Evolutionary conservation across 352 stramenopile genomes (phyloP), one percentile per base, ranked within the genome.

Genomic region (Phytopythium chamaehyphon): DNA sequence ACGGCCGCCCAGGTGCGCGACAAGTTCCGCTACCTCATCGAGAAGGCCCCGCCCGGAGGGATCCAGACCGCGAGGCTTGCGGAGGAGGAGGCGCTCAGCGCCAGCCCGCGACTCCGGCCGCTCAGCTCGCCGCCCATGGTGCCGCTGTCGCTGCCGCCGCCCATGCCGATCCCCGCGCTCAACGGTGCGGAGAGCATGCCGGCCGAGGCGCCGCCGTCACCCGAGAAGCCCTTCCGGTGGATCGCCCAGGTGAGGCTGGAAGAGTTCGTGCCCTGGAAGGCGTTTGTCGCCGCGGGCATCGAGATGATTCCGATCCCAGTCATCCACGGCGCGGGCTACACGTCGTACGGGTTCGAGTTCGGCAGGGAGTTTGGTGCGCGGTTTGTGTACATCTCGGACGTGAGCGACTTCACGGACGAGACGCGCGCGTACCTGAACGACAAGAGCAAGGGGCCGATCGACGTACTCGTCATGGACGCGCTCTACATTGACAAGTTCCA

Each of bases 311-410:
- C 86, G 7, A 83, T 96, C 36, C 83, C 86, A 1, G 83, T 96
- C 15, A 71, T 86, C 48, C 86, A 96, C 54, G 86, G 86, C 22
- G 69, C 69, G 0, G 83, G 82, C 26, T 96, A 95, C 54, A 69
- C 73, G 19, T 89, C 81, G 18, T 82, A 73, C 43, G 86, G 69
- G 3, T 96, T 95, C 37, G 79, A 90, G 39, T 95, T 95, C 49
- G 86, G 86, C 6, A 38, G 38, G 1, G 83, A 94, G 36, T 59
- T 80, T 47, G 80, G 78, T 15, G 62, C 67, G 10, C 69, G 86
- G 2, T 76, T 96, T 40, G 76, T 93, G 26, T 96, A 96, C 73
- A 90, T 96, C 47, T 95, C 84, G 6, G 86, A 96, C 66, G 77
- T 93, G 62, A 94, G 83, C 33, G 73, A 86, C 26, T 61, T 96